Conservation (phyloP, 2,329 filamentous ascomycete species). For the Alternaria atra region DNA sequence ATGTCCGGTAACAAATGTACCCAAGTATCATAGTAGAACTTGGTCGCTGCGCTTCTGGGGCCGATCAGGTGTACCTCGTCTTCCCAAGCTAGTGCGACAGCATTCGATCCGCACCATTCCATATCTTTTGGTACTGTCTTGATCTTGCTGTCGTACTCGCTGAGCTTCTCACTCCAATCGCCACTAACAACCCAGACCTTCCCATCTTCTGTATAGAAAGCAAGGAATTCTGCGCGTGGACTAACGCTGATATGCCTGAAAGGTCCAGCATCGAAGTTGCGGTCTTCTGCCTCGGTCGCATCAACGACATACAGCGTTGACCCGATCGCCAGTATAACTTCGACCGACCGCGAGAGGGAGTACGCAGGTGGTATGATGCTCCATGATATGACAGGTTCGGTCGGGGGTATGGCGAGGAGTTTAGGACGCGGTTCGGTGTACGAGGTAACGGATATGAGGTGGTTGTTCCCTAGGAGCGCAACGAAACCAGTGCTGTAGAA, state of each 20-base stretch:
- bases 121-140: conserved; percentile 86
- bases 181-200: conserved; percentile 91
- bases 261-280: conserved; percentile 87
- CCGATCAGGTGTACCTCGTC: conserved; percentile 96
- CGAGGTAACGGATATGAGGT: conserved; percentile 83
- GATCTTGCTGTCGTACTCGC: conserved; percentile 89
- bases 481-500: conserved; percentile 96
- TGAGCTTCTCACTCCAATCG: conserved; percentile 91
- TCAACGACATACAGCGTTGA: conserved; percentile 88
- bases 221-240: conserved; percentile 87
- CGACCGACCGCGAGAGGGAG: conserved; percentile 90
- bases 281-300: conserved; percentile 88
- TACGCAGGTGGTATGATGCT: conserved; percentile 85
- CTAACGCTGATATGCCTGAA: conserved; percentile 92
- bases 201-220: conserved; percentile 84
- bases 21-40: conserved; percentile 88
- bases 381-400: conserved; percentile 87
- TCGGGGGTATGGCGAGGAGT: conserved; percentile 77
- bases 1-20: conserved; percentile 88
- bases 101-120: conserved; percentile 96
- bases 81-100: conserved; percentile 93
- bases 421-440: conserved; percentile 92
- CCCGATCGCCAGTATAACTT: conserved; percentile 85
- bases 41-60: conserved; percentile 77
- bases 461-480: conserved; percentile 87